A percentile compares a stretch with the other conserved stretches of the same genome.
phyloP scores from a whole-genome alignment of 192 early-diverging fungal species.

The Umbelopsis ramanniana region DNA sequence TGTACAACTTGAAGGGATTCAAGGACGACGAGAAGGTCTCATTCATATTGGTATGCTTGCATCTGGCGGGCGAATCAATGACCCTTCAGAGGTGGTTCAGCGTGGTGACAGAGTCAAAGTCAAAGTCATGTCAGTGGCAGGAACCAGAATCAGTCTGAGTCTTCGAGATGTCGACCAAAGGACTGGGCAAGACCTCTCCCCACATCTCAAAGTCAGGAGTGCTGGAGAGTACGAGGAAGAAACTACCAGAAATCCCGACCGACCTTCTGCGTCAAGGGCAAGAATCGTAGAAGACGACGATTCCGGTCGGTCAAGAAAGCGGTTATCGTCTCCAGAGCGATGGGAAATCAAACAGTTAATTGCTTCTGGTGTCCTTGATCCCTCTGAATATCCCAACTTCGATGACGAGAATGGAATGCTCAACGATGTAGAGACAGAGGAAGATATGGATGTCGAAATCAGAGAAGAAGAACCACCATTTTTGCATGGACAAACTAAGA shows the following conservation, averaged over 20 bases:
- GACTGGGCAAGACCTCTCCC: conserved; percentile 88
- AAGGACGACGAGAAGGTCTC: conserved; percentile 80
- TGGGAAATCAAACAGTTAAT: conserved; percentile 99
- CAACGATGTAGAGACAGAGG: conserved; percentile 87
- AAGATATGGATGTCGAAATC: conserved; percentile 97
- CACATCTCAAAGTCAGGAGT: conserved; percentile 72
- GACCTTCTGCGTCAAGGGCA: conserved; percentile 41
- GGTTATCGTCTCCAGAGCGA: conserved; percentile 91
- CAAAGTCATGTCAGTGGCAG: conserved; percentile 92
- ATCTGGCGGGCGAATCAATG: conserved; percentile 66
- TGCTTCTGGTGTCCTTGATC: conserved; percentile 88
- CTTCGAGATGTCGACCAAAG: conserved; percentile 97
- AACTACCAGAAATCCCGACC: conserved; percentile 65
- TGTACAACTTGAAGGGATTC: conserved; percentile 82
- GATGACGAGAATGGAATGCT: conserved; percentile 88
- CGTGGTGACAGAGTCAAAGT: conserved; percentile 86
- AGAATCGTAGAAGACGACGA: conserved; percentile 49
- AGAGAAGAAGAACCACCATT: conserved; percentile 94
- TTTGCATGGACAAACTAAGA: conserved; percentile 88
- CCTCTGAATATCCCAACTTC: conserved; percentile 83
- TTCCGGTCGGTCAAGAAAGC: conserved; percentile 61
- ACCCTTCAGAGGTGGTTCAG: conserved; percentile 87
- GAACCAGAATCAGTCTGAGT: conserved; percentile 81
- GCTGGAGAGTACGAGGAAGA: conserved; percentile 68
- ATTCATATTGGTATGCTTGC: conserved; percentile 83